Percentiles rank a stretch among this genome's conserved stretches.
These are phyloP conservation scores for Paxillus ammoniavirescens DNA, from an alignment of 768 basidiomycete species.

Conservation along the genomic window DNA sequence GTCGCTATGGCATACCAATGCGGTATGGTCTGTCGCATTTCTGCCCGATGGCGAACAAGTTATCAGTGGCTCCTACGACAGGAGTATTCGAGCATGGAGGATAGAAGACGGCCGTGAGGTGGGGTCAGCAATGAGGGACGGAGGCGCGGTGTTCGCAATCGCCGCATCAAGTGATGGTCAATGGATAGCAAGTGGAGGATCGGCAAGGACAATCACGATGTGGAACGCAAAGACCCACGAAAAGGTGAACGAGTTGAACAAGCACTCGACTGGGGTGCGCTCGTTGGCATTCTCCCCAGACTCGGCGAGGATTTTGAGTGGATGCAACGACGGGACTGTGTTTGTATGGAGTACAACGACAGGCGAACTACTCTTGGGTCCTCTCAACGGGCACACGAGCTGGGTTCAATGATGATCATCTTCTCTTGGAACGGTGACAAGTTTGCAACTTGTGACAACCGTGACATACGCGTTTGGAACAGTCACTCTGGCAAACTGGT, in stretches of 20 bases:
- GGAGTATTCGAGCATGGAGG: too few relatives aligned
- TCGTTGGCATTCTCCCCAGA: background rate
- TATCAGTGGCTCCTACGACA: too few relatives aligned
- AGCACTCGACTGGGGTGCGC: background rate
- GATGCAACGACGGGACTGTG: background rate
- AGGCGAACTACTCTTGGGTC: background rate
- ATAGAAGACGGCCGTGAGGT: too few relatives aligned
- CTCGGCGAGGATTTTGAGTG: background rate
- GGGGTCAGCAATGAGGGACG: too few relatives aligned
- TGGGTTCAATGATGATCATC: background rate
- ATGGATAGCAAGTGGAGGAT: too few relatives aligned
- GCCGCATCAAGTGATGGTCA: too few relatives aligned
- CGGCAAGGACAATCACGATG: background rate
- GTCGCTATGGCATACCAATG: too few relatives aligned
- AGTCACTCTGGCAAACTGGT: background rate
- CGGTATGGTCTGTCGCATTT: too few relatives aligned
- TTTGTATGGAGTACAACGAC: background rate
- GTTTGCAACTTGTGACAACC: background rate
- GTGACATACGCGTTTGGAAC: background rate
- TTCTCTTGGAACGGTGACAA: background rate
- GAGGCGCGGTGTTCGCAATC: too few relatives aligned
- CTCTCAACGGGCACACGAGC: background rate
- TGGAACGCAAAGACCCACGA: background rate
- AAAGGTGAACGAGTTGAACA: background rate
- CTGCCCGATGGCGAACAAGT: too few relatives aligned